Evolutionary conservation across 2,329 filamentous ascomycete genomes (phyloP).

Genomic region (Harringtonia lauricola): DNA sequence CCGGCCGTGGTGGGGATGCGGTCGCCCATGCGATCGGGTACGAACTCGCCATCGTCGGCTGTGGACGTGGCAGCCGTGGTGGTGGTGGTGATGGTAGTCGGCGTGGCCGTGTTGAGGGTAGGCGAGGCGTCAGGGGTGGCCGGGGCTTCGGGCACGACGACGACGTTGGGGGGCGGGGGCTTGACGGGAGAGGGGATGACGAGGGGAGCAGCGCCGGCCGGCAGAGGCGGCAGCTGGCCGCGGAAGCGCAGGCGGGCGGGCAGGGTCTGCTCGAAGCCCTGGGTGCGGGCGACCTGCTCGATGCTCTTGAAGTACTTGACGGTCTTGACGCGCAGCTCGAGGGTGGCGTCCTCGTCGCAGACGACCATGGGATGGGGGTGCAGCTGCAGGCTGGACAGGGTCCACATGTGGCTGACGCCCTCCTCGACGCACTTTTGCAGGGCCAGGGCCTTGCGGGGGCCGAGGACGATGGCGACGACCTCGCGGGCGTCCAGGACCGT

Average conservation of each 20-base stretch:
- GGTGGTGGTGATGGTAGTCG: slow-evolving; percentile 26
- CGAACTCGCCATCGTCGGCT: slow-evolving; percentile 44
- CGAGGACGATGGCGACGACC: slow-evolving; percentile 64
- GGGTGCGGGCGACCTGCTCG: slow-evolving; percentile 38
- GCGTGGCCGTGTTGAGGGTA: slow-evolving; percentile 35
- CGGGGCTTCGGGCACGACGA: slow-evolving; percentile 27
- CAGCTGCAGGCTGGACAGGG: slow-evolving; percentile 60
- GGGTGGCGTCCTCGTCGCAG: slow-evolving; percentile 60
- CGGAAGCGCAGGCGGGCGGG: slow-evolving; percentile 41
- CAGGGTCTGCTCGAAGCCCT: slow-evolving; percentile 34
- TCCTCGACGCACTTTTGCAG: slow-evolving; percentile 64
- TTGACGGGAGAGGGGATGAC: slow-evolving; percentile 7
- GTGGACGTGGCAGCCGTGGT: not conserved
- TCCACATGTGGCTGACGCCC: slow-evolving; percentile 73
- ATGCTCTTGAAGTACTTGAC: slow-evolving; percentile 55
- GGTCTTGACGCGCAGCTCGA: slow-evolving; percentile 54
- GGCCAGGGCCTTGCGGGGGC: slow-evolving; percentile 61
- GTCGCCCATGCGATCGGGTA: slow-evolving; percentile 53
- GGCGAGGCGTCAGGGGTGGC: slow-evolving; percentile 21
- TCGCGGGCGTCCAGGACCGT: slow-evolving; percentile 57
- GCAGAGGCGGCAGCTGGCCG: no score
- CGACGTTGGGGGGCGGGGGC: slow-evolving; percentile 10
- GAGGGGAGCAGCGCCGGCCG: slow-evolving; percentile 4
- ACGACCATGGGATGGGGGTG: slow-evolving; percentile 65
- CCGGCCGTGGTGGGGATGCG: no score